A percentile compares a stretch with the other conserved stretches of the same genome.
These are phyloP conservation scores for Venturia pyrina DNA, from an alignment of 2,329 filamentous ascomycete species.

Conservation along the genomic window DNA sequence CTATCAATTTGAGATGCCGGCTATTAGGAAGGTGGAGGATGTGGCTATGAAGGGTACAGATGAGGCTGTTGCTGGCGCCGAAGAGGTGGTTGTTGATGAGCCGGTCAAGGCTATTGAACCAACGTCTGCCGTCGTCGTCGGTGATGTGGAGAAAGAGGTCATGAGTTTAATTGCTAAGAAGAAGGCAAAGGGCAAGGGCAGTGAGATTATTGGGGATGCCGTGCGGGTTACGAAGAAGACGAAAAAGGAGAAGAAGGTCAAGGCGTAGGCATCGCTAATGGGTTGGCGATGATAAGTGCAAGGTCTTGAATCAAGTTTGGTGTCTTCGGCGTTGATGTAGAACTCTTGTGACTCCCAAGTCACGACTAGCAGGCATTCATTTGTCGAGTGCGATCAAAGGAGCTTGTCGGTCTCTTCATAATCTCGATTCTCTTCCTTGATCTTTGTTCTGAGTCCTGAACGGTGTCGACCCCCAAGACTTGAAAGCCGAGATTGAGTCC, in stretches of 20 bases:
- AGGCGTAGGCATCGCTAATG: slow-evolving; percentile 10
- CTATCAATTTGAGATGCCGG: slow-evolving; percentile 71
- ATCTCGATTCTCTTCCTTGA: no score
- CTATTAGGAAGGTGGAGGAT: slow-evolving; percentile 54
- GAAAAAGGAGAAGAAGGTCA: slow-evolving; percentile 13
- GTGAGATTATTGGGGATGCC: slow-evolving; percentile 14
- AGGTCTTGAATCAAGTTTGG: no score
- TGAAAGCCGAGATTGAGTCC: no score
- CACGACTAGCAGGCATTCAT: no score
- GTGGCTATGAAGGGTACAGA: slow-evolving; percentile 35
- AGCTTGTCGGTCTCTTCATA: no score
- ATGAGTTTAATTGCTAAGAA: slow-evolving; percentile 2
- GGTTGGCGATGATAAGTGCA: not conserved
- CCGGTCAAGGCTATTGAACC: slow-evolving; percentile 5
- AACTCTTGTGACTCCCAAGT: not conserved
- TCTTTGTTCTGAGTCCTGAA: no score
- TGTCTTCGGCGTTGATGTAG: not conserved
- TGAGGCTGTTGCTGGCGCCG: slow-evolving; percentile 18
- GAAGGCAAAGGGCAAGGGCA: slow-evolving; percentile 10
- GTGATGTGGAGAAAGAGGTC: slow-evolving; percentile 8
- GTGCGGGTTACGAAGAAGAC: slow-evolving; percentile 17
- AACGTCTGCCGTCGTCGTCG: slow-evolving; percentile 8
- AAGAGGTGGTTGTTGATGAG: slow-evolving; percentile 17
- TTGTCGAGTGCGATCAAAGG: not conserved
- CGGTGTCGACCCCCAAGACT: no score